Evolutionary conservation across 768 basidiomycete genomes (phyloP).

Genomic region (Candolleomyces eurysporus): DNA sequence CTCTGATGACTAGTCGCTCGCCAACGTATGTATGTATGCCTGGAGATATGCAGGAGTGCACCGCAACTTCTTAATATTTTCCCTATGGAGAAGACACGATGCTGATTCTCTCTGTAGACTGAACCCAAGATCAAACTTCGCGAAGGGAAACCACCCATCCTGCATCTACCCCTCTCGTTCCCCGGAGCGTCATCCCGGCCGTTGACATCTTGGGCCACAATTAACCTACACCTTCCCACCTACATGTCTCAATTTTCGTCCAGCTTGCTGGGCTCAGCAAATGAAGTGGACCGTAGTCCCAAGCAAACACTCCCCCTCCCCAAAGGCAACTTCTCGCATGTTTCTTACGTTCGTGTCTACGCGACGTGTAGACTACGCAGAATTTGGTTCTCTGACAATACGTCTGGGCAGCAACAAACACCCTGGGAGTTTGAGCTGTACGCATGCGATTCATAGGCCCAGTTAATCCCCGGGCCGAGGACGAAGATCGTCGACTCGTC

Average conservation of each 20-base stretch:
- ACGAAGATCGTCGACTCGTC: too few relatives aligned
- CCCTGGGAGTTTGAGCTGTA: slow-evolving; percentile 83
- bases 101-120: slow-evolving; percentile 39
- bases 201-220: slow-evolving; percentile 69
- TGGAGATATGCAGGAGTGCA: not conserved
- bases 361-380: slow-evolving; percentile 74
- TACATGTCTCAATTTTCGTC: slow-evolving; percentile 61
- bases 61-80: not conserved
- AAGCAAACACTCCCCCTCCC: slow-evolving; percentile 30
- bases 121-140: slow-evolving; percentile 48
- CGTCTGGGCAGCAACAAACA: slow-evolving; percentile 41
- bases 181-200: slow-evolving; percentile 51
- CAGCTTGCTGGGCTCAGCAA: slow-evolving; percentile 22
- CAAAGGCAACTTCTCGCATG: slow-evolving; percentile 57
- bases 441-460: slow-evolving; percentile 21
- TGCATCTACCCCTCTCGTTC: slow-evolving; percentile 72
- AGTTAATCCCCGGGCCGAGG: too few relatives aligned
- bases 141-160: slow-evolving; percentile 43
- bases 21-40: not conserved
- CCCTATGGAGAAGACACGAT: not conserved
- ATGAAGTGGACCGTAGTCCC: not conserved
- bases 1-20: too few relatives aligned
- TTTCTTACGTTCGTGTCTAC: slow-evolving; percentile 73
- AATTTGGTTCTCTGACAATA: slow-evolving; percentile 70
- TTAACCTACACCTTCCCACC: slow-evolving; percentile 58